Base-by-base conservation (phyloP, 2,329 filamentous ascomycete species). In the Cadophora sp. region DNA sequence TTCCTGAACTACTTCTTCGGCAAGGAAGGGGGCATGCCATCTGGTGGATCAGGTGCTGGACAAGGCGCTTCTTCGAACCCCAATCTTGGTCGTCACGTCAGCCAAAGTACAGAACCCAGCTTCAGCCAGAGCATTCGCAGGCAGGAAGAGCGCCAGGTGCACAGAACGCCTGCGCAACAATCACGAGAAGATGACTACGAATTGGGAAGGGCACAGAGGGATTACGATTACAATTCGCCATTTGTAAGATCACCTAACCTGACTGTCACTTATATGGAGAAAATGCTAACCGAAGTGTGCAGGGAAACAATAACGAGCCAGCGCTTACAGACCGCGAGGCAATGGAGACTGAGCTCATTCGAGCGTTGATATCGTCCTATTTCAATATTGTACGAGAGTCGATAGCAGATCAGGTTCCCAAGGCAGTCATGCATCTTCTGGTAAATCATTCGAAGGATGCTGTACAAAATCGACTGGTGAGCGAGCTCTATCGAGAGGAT, bases 1-100 rank as follows among this genome's bases (percentile, higher is more conserved):
- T 99, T 99, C 84, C 81, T 99, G 70, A 98, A 95, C 81, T 99
- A 99, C 81, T 99, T 99, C 82, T 99, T 99, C 76, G 94, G 96
- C 75, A 98, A 99, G 79, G 96, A 99, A 70, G 92, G 92, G 58
- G 62, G 46, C 7, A 84, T 84, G 37, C 82, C 84, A 67, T 76
- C 82, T 68, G 77, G 83, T 56, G 81, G 79, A 62, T 65, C 76
- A 37, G 78, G 78, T 9, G 68, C 73, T 24, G 74, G 78, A 76
- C 74, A 80, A 73, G 79, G 79, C 70, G 79, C 80, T 34, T 64
- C 74, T 27, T 71, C 72, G 43, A 80, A 78, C 80, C 34, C 77
- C 80, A 73, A 83, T 80, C 71, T 79, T 72, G 67, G 76, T 73
- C 85, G 94, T 73, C 93, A 97, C 77, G 89, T 93, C 61, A 94